Evolutionary conservation across 1,284 basidiomycete genomes (phyloP), one percentile per base, ranked within the genome.

Genomic region (Naganishia albida): DNA sequence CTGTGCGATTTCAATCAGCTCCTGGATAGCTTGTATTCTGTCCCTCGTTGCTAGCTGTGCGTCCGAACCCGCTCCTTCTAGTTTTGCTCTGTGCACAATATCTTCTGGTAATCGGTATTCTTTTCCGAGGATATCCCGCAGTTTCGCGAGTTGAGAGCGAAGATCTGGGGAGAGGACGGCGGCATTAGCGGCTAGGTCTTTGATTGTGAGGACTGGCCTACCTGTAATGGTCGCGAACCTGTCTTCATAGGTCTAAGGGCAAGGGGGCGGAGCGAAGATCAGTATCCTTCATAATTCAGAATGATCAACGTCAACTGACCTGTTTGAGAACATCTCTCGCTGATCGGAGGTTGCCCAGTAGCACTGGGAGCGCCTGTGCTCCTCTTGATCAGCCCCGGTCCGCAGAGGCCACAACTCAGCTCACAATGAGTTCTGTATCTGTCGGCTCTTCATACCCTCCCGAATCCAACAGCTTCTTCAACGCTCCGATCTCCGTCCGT

Each of bases 21-120:
- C 63, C 56, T 76, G 70, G 10, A 75, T 63, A 4, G 69, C 68
- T n/a, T 69, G 69, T 53, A 74, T 64, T 13, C 76, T 72, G n/a
- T 63, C 51, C 25, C 40, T 43, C 25, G 42, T 63, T 3, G 50
- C 60, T 10, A 30, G 28, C n/a, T 60, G 46, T 13, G 20, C n/a
- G 10, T 18, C 16, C 3, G 13, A 23, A 10, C 4, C 34, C 43
- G 46, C 20, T 34, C 2, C 16, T 23, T 28, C 42, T 8, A 34
- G 34, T 16, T 44, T 43, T 50, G 63, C 53, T 50, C 38, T 56
- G n/a, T 20, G 30, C 44, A 28, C 7, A n/a, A 49, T 7, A 38
- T 46, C 46, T 40, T 46, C 52, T n/a, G 63, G 63, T 10, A 64
- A 43, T 20, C 13, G 52, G 30, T 64, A 64, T 15, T 28, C 39